Base-by-base conservation (phyloP, 371 early-diverging fungal genomes). In the Lichtheimia hyalospora region DNA sequence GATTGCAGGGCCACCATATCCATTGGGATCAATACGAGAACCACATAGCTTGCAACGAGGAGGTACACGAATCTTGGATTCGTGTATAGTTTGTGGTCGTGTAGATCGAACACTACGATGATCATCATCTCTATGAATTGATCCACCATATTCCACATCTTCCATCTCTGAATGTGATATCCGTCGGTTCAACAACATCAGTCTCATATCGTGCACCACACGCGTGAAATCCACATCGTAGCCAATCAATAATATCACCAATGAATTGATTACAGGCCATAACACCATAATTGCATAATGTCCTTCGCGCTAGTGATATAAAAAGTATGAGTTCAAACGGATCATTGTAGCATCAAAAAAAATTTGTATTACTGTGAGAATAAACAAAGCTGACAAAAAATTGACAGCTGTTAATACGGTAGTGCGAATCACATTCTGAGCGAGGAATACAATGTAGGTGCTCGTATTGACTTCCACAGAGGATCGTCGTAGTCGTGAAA, bases 141-240 rank as follows among this genome's bases (percentile, higher is more conserved):
- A 34, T 34, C 8, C 34, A 34, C 34, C 34, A 34, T 34, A 34
- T 34, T 34, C 34, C 34, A 34, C 34, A 34, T 34, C 34, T 1
- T 34, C 34, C 34, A 34, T 8, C 34, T 34, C 34, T 5, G 34
- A 8, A 34, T 6, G 10, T 2, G 34, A 34, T 34, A 34, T 8
- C 10, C 34, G 34, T 8, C 34, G 34, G 7, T 18, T 46, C 46
- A n/a, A 46, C n/a, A 46, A 6, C 46, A 46, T 18, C 51, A 15
- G 12, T 51, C 15, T 51, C 51, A 25, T 51, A 6, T 51, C 18
- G 0, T n/a, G 18, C 46, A 46, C 46, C 15, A 51, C 51, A 12
- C 15, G 15, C 18, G 72, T 66, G 3, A 78, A 57, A 53, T 78
- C 79, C 5, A 71, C 64, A 54, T 78, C 79, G n/a, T 78, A 73